Evolutionary conservation across 345 rosid genomes (phyloP), one percentile per base, ranked within the genome.

Genomic region (Murraya koenigii): DNA sequence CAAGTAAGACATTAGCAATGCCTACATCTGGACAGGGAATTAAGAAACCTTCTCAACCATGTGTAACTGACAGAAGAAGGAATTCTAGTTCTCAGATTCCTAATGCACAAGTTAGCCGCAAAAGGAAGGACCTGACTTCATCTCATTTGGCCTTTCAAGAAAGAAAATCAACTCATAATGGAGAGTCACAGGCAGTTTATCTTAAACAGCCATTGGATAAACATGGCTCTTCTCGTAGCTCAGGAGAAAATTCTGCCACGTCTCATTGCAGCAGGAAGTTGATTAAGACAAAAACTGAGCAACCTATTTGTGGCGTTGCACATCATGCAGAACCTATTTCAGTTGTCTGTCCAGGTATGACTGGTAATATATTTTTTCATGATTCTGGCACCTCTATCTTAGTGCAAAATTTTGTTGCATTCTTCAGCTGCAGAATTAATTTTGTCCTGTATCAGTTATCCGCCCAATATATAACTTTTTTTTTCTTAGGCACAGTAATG

Each of bases 1-100:
- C 69, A 14, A 54, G 80, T 39, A 71, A 78, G 54, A 62, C 41
- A 20, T 25, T 60, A 41, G 41, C 75, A 55, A 30, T 30, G 39
- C 25, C 56, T 58, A 63, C 35, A 33, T 49, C 41, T 7, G 41
- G 63, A 64, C 44, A 15, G 19, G 77, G 38, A 78, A 66, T 7
- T 35, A 38, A 19, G 75, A 75, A 78, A 28, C 60, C 33, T n/a
- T 66, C 82, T 30, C 75, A 39, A 61, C 22, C 20, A 54, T 26
- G 58, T 58, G 35, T 64, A 32, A 69, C 49, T 23, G 69, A 59
- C 26, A 64, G 59, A 66, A 58, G 26, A 56, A 44, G 6, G 17
- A 44, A 55, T 39, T 75, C 52, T 28, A 72, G 44, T 35, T 70
- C 78, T 60, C 8, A 2, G 67, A 25, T 59, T 63, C 68, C 56